A percentile compares a stretch with the other conserved stretches of the same genome.
These are phyloP conservation scores for Epichloe typhina DNA, from an alignment of 2,329 filamentous ascomycete species.

Conservation along the genomic window DNA sequence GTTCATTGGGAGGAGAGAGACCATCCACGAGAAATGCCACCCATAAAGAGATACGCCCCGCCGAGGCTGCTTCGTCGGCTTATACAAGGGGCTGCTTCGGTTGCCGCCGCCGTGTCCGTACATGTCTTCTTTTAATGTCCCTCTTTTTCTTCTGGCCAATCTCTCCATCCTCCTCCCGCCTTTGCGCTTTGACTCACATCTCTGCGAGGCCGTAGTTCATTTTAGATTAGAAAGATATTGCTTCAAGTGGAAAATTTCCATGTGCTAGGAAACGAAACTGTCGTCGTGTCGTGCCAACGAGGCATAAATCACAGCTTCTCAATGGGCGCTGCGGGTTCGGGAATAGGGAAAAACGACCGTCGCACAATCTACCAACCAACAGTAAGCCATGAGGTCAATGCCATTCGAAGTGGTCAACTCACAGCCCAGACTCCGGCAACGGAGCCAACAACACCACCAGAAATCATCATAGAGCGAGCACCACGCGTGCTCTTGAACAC, in stretches of 20 bases:
- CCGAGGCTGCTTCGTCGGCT: slow-evolving; percentile 16
- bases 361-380: slow-evolving; percentile 20
- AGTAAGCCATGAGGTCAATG: slow-evolving; percentile 3
- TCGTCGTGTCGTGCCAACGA: not conserved
- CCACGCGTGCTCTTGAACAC: slow-evolving; percentile 95
- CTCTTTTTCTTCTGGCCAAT: slow-evolving; percentile 6
- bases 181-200: slow-evolving; percentile 5
- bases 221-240: not conserved
- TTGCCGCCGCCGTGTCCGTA: not conserved
- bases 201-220: not conserved
- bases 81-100: slow-evolving; percentile 14
- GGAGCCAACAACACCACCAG: slow-evolving; percentile 74
- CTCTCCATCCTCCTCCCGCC: not conserved
- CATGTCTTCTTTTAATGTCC: slow-evolving; percentile 1
- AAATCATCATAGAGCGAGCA: slow-evolving; percentile 84
- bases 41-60: slow-evolving; percentile 6
- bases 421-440: slow-evolving; percentile 86
- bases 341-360: slow-evolving; percentile 28
- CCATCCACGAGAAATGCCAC: slow-evolving; percentile 18
- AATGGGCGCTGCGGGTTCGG: slow-evolving; percentile 16
- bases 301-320: slow-evolving; percentile 17
- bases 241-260: not conserved
- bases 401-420: slow-evolving; percentile 28
- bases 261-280: slow-evolving; percentile 29
- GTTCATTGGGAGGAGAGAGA: slow-evolving; percentile 37